Percentiles rank a stretch among this genome's conserved stretches.
phyloP scores from a whole-genome alignment of 305 asterid genomes.

The Withania somnifera region DNA sequence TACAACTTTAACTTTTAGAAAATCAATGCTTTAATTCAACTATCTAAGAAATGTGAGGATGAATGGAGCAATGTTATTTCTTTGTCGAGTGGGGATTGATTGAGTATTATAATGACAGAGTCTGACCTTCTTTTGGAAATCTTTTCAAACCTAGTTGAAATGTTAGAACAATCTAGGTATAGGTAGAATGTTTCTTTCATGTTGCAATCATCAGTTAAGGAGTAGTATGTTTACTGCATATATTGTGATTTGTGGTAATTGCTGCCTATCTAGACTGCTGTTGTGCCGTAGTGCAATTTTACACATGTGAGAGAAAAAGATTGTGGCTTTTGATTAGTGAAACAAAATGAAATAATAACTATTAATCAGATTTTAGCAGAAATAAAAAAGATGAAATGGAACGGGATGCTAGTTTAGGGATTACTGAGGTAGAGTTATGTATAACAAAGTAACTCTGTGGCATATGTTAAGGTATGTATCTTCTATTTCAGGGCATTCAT shows the following conservation, averaged over 20 bases:
- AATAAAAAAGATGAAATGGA: neutral
- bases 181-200: neutral
- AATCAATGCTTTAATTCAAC: too few species aligned
- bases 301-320: neutral
- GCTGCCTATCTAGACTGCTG: too few species aligned
- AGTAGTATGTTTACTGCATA: neutral
- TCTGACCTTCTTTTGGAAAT: neutral
- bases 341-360: neutral
- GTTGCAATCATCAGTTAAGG: neutral
- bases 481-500: constrained; percentile 53
- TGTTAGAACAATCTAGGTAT: neutral
- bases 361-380: neutral
- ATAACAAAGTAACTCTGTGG: neutral
- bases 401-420: neutral
- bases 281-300: too few species aligned
- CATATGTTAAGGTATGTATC: neutral
- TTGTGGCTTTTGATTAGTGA: neutral
- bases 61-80: neutral
- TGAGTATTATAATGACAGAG: neutral
- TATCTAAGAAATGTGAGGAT: too few species aligned
- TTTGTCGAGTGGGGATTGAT: neutral
- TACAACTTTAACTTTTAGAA: neutral
- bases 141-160: neutral
- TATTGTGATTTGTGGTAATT: neutral
- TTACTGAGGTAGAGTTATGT: neutral